A percentile compares a stretch with the other conserved stretches of the same genome.
These are phyloP conservation scores for Cladosporium velox DNA, from an alignment of 2,329 filamentous ascomycete genomes.

Conservation along the genomic window DNA sequence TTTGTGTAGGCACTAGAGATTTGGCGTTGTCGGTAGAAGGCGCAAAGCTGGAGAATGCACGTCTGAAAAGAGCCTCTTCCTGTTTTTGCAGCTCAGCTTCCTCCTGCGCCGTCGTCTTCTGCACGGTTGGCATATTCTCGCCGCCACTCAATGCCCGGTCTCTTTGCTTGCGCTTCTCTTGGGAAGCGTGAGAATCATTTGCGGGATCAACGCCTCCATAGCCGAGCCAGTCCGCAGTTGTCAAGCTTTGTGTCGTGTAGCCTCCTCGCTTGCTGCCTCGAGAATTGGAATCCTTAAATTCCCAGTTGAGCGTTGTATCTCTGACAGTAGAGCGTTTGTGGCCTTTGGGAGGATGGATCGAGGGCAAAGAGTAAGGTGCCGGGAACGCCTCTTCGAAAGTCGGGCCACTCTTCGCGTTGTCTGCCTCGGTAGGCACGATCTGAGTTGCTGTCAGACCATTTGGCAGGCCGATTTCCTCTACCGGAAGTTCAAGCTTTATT, in stretches of 20 bases:
- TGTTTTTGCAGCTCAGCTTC: constrained; percentile 54
- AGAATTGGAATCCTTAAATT: constrained; percentile 36
- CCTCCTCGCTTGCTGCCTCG: constrained; percentile 46
- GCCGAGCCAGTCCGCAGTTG: constrained; percentile 65
- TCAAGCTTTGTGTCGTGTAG: constrained; percentile 67
- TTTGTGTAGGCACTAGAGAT: constrained; percentile 67
- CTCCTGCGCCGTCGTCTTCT: constrained; percentile 27
- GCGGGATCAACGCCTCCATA: constrained; percentile 53
- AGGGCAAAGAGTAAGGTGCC: constrained; percentile 64
- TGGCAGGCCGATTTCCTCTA: constrained; percentile 69
- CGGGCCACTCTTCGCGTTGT: constrained; percentile 51
- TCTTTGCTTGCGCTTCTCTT: constrained; percentile 66
- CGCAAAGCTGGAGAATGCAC: constrained; percentile 78
- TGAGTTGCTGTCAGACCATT: constrained; percentile 72
- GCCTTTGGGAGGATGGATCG: constrained; percentile 67
- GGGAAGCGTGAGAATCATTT: constrained; percentile 58
- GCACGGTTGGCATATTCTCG: constrained; percentile 48
- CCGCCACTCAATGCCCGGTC: constrained; percentile 70
- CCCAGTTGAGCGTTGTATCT: constrained; percentile 52
- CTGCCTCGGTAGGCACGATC: constrained; percentile 57
- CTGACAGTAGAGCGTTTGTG: constrained; percentile 68
- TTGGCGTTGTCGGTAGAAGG: constrained; percentile 72
- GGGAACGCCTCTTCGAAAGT: constrained; percentile 75
- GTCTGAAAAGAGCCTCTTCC: constrained; percentile 72
- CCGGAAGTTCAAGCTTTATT: constrained; percentile 37